These are phyloP conservation scores for Rhizophlyctis rosea DNA, from an alignment of 192 early-diverging fungal species.

Conservation along the genomic window DNA sequence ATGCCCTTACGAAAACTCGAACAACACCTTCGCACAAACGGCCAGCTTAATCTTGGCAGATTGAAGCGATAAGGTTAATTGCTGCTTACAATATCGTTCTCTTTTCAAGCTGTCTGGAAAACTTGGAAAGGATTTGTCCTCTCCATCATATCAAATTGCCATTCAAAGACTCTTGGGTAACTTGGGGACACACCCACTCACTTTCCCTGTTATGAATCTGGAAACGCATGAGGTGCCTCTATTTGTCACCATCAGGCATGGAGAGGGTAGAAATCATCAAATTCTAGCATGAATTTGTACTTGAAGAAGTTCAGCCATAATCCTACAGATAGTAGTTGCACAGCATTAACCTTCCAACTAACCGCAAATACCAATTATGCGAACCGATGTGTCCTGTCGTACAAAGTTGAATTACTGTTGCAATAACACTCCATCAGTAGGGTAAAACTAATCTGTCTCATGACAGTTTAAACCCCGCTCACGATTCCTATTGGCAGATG, in stretches of 20 bases:
- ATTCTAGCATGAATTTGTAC: slow-evolving; percentile 70
- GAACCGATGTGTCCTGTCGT: slow-evolving; percentile 74
- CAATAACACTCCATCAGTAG: slow-evolving; percentile 48
- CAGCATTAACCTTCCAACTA: slow-evolving; percentile 68
- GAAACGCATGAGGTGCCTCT: slow-evolving; percentile 29
- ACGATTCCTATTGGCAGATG: slow-evolving; percentile 88
- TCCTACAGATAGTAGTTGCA: slow-evolving; percentile 73
- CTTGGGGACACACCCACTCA: slow-evolving; percentile 26
- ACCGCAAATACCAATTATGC: slow-evolving; percentile 71
- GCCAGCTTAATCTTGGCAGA: slow-evolving; percentile 52
- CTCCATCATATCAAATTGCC: slow-evolving; percentile 33
- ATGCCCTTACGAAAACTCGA: too few species aligned
- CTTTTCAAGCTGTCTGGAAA: slow-evolving; percentile 48
- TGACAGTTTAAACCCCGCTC: slow-evolving; percentile 93
- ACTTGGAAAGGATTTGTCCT: slow-evolving; percentile 49
- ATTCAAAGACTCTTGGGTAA: slow-evolving; percentile 19
- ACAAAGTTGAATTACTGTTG: slow-evolving; percentile 75
- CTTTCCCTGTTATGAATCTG: slow-evolving; percentile 34
- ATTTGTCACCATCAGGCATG: slow-evolving; percentile 42
- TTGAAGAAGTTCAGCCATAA: slow-evolving; percentile 75
- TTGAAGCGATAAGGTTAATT: slow-evolving; percentile 53
- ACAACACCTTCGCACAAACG: too few species aligned
- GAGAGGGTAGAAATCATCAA: slow-evolving; percentile 39
- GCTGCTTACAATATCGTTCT: slow-evolving; percentile 52
- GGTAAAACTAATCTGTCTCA: slow-evolving; percentile 32